phyloP scores from a whole-genome alignment of 176 grass and related monocot species.

The Bromus sterilis region DNA sequence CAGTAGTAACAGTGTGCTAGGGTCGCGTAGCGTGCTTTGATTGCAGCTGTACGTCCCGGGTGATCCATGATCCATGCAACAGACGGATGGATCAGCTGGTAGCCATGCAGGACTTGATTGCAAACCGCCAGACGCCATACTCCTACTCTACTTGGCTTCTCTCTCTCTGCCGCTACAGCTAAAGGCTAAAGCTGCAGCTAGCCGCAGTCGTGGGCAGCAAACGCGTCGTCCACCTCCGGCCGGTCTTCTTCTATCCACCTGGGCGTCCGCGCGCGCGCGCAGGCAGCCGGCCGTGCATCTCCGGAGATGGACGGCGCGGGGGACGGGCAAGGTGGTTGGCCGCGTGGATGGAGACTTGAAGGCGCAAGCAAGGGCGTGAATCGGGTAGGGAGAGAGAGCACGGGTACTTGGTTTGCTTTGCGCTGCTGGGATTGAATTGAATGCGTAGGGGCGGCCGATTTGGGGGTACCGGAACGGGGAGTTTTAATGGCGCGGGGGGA shows the following conservation, averaged over 20 bases:
- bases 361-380: not conserved
- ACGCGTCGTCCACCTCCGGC: not conserved
- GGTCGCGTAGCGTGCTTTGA: slow-evolving; percentile 11
- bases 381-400: not conserved
- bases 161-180: not conserved
- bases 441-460: not conserved
- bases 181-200: not conserved
- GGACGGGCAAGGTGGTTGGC: not conserved
- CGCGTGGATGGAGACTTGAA: not conserved
- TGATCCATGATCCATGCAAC: not conserved
- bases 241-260: not conserved
- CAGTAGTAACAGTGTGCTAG: not conserved
- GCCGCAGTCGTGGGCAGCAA: not conserved
- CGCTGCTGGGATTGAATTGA: not conserved
- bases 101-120: slow-evolving; percentile 8
- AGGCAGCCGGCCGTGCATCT: not conserved
- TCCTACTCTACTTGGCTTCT: not conserved
- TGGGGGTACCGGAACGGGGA: not conserved
- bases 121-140: not conserved
- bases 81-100: not conserved
- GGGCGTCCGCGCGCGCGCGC: not conserved
- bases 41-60: slow-evolving; percentile 19
- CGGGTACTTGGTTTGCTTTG: not conserved
- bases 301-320: not conserved
- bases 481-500: not conserved